Evolutionary conservation across 768 basidiomycete species (phyloP).

Genomic region (Lanmaoa pseudosensibilis): DNA sequence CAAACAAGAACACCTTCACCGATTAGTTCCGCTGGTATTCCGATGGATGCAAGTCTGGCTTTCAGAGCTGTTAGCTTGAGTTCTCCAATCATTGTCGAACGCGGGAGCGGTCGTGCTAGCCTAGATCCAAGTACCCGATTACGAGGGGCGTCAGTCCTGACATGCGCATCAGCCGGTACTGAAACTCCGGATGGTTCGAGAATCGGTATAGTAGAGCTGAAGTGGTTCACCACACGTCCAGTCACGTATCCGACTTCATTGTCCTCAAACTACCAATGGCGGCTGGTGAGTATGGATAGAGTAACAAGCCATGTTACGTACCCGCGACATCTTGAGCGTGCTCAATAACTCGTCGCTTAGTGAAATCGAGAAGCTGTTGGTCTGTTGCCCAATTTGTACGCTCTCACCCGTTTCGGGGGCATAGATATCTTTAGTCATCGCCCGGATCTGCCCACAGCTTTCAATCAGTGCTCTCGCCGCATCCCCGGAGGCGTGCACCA

Average conservation of each 20-base stretch:
- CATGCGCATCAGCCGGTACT: slow-evolving; percentile 23
- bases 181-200: slow-evolving; percentile 65
- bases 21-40: slow-evolving; percentile 90
- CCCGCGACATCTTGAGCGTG: slow-evolving; percentile 82
- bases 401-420: slow-evolving; percentile 74
- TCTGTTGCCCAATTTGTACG: slow-evolving; percentile 92
- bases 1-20: slow-evolving; percentile 97
- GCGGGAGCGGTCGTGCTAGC: slow-evolving; percentile 64
- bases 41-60: slow-evolving; percentile 67
- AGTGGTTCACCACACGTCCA: slow-evolving; percentile 81
- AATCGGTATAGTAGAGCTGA: slow-evolving; percentile 85
- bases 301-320: slow-evolving; percentile 40
- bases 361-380: slow-evolving; percentile 90
- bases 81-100: slow-evolving; percentile 97
- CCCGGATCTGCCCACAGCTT: slow-evolving; percentile 77
- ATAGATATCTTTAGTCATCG: slow-evolving; percentile 92
- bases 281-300: slow-evolving; percentile 4
- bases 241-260: slow-evolving; percentile 94
- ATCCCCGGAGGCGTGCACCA: slow-evolving; percentile 73
- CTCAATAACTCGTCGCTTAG: slow-evolving; percentile 86
- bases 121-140: slow-evolving; percentile 63
- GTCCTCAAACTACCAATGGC: slow-evolving; percentile 78
- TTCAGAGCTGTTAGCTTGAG: slow-evolving; percentile 90
- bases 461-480: slow-evolving; percentile 74
- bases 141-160: slow-evolving; percentile 25